These are phyloP conservation scores for Anisogramma anomala DNA, from an alignment of 2,329 filamentous ascomycete genomes.

Conservation along the genomic window DNA sequence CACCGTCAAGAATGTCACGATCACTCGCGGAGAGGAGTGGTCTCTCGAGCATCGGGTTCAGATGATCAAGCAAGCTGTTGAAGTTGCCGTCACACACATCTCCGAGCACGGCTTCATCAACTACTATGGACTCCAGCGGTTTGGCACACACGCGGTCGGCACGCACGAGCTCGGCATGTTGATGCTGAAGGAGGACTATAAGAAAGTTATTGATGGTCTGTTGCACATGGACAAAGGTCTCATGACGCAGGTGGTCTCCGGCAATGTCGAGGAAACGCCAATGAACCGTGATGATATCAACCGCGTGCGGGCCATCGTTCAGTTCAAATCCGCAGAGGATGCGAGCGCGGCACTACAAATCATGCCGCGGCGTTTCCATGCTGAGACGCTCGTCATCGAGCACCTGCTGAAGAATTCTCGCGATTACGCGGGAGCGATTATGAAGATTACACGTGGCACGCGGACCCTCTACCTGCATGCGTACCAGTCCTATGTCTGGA, in stretches of 20 bases:
- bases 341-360: constrained; percentile 16
- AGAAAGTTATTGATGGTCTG: constrained; percentile 67
- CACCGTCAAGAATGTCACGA: constrained; percentile 72
- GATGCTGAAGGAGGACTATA: constrained; percentile 71
- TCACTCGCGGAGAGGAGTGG: constrained; percentile 34
- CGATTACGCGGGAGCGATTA: constrained; percentile 73
- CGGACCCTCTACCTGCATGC: constrained; percentile 94
- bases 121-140: constrained; percentile 95
- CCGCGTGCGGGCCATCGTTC: constrained; percentile 66
- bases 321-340: constrained; percentile 53
- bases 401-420: constrained; percentile 52
- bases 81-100: constrained; percentile 54
- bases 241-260: constrained; percentile 39
- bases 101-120: constrained; percentile 78
- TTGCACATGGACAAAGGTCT: constrained; percentile 59
- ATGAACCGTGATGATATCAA: constrained; percentile 64
- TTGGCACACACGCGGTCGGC: constrained; percentile 75
- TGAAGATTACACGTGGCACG: constrained; percentile 68
- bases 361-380: constrained; percentile 32
- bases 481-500: constrained; percentile 94
- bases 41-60: constrained; percentile 37
- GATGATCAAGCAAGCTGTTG: constrained; percentile 37
- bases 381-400: constrained; percentile 77
- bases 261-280: constrained; percentile 30
- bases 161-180: constrained; percentile 78